Evolutionary conservation across 345 rosid species (phyloP).

Genomic region (Euphorbia lathyris): DNA sequence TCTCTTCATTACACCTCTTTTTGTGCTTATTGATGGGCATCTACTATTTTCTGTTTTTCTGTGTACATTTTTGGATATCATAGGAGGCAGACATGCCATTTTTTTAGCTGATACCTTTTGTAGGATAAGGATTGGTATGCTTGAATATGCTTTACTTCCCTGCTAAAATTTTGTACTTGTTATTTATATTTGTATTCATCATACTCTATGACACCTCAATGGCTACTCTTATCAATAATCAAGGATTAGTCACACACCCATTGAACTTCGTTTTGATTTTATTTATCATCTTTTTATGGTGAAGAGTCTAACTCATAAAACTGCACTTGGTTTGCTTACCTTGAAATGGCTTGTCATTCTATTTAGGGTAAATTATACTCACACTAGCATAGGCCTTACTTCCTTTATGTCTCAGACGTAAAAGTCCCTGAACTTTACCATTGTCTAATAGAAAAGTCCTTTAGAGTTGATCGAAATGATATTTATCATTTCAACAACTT

Average conservation of each 20-base stretch:
- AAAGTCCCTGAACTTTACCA: too few relatives aligned
- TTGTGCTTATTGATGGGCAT: background rate
- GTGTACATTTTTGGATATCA: slow-evolving; percentile 27
- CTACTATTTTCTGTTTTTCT: slow-evolving; percentile 11
- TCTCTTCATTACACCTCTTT: slow-evolving; percentile 10
- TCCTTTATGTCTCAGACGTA: too few relatives aligned
- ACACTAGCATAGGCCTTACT: too few relatives aligned
- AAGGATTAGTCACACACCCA: background rate
- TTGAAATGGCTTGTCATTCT: background rate
- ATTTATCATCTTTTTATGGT: background rate
- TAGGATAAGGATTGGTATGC: slow-evolving; percentile 13
- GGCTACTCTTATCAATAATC: slow-evolving; percentile 2
- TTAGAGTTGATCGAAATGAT: too few relatives aligned
- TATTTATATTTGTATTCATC: slow-evolving; percentile 17
- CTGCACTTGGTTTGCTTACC: background rate
- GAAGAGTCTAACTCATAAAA: background rate
- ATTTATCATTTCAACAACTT: too few relatives aligned
- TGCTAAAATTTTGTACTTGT: slow-evolving; percentile 16
- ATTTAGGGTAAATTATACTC: too few relatives aligned
- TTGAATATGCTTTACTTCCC: slow-evolving; percentile 20
- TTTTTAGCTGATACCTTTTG: slow-evolving; percentile 7
- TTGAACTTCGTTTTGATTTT: background rate
- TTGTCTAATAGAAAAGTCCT: too few relatives aligned
- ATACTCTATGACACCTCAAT: background rate
- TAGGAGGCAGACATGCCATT: slow-evolving; percentile 14